phyloP scores from a whole-genome alignment of 2,329 filamentous ascomycete genomes.

The Ophiosphaerella korrae region DNA sequence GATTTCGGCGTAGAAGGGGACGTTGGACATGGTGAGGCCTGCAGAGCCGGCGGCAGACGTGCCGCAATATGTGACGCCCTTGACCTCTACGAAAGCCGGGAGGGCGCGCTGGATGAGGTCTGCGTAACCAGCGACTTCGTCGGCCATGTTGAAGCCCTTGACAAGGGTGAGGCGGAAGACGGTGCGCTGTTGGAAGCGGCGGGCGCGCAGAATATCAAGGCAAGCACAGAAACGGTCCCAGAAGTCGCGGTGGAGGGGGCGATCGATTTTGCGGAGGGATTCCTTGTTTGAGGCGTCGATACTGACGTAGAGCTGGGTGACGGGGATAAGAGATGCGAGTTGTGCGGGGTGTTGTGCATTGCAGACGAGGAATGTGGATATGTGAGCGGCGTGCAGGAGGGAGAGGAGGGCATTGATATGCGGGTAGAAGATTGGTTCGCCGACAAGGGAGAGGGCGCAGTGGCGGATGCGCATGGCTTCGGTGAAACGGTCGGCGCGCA shows the following conservation, averaged over 20 bases:
- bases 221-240: constrained; percentile 95
- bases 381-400: constrained; percentile 82
- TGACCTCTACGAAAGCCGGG: constrained; percentile 92
- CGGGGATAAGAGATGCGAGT: constrained; percentile 77
- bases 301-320: constrained; percentile 94
- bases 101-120: constrained; percentile 83
- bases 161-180: constrained; percentile 95
- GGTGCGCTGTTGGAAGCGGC: constrained; percentile 83
- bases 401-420: constrained; percentile 91
- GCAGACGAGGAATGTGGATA: constrained; percentile 94
- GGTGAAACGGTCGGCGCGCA: constrained; percentile 86
- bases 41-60: constrained; percentile 83
- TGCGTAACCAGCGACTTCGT: constrained; percentile 89
- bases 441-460: constrained; percentile 89
- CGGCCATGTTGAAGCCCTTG: constrained; percentile 97
- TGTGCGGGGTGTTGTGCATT: constrained; percentile 97
- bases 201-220: constrained; percentile 83
- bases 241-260: constrained; percentile 92
- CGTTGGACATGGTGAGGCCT: constrained; percentile 94
- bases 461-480: constrained; percentile 94
- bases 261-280: constrained; percentile 83
- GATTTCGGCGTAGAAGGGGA: constrained; percentile 93
- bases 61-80: constrained; percentile 96
- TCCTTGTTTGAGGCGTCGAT: constrained; percentile 94
- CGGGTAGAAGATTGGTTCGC: constrained; percentile 98